These are phyloP conservation scores for Gossypioides kirkii DNA, from an alignment of 345 rosid species.

Conservation along the genomic window DNA sequence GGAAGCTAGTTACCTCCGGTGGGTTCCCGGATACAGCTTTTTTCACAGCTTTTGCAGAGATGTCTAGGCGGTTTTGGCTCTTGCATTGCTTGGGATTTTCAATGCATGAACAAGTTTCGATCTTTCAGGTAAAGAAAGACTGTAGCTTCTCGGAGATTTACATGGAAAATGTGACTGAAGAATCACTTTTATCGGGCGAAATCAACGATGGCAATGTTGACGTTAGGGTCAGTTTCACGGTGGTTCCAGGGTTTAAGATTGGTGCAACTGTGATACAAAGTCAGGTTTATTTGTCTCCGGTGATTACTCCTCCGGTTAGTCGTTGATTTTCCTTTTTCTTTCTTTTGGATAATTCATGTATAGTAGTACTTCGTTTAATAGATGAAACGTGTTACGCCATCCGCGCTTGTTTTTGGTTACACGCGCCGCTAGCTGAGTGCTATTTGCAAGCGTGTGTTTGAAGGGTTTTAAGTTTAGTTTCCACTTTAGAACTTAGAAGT, in stretches of 20 bases:
- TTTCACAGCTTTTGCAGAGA: slow-evolving; percentile 61
- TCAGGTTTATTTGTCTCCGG: slow-evolving; percentile 72
- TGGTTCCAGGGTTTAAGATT: slow-evolving; percentile 95
- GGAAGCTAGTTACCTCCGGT: slow-evolving; percentile 68
- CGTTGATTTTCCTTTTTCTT: slow-evolving; percentile 11
- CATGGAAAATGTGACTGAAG: slow-evolving; percentile 81
- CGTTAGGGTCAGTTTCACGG: slow-evolving; percentile 71
- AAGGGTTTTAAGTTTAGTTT: neutral
- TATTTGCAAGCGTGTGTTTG: slow-evolving; percentile 6
- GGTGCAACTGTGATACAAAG: slow-evolving; percentile 61
- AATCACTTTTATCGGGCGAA: slow-evolving; percentile 28
- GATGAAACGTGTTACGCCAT: neutral
- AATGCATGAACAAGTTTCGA: slow-evolving; percentile 40
- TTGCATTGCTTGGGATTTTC: slow-evolving; percentile 71
- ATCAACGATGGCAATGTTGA: slow-evolving; percentile 27
- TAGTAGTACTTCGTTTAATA: slow-evolving; percentile 11
- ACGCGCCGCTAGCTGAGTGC: slow-evolving; percentile 16
- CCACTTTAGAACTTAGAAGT: slow-evolving; percentile 22
- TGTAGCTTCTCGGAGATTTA: slow-evolving; percentile 85
- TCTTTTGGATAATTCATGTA: neutral
- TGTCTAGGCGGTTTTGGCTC: slow-evolving; percentile 78
- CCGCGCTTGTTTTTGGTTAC: neutral
- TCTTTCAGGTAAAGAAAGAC: slow-evolving; percentile 60
- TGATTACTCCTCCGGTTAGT: slow-evolving; percentile 26
- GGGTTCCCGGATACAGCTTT: slow-evolving; percentile 74